A percentile compares a stretch with the other conserved stretches of the same genome.
Conservation (phyloP, 177 flowering plant genomes). For the Tripterygium wilfordii region DNA sequence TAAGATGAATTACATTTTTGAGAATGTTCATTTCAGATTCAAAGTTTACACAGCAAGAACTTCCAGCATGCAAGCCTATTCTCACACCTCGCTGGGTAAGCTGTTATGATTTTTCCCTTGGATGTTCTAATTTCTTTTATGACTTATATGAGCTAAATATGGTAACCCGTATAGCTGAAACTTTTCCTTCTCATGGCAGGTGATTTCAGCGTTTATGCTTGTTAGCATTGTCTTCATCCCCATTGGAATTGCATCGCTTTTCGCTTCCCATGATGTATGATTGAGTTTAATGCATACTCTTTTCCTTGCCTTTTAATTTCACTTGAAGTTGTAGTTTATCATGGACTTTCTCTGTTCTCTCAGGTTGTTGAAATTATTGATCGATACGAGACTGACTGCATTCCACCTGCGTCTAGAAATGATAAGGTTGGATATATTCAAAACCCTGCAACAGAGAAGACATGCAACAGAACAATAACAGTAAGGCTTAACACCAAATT, state of each 20-base stretch:
- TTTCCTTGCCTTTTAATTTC: neutral
- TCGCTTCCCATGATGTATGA: constrained; percentile 82
- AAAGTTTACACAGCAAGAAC: constrained; percentile 90
- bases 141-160: neutral
- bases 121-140: neutral
- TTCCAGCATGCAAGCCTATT: constrained; percentile 97
- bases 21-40: constrained; percentile 48
- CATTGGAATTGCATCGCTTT: constrained; percentile 70
- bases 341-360: constrained; percentile 2
- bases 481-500: constrained; percentile 27
- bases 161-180: too few relatives aligned
- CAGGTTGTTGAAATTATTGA: constrained; percentile 79
- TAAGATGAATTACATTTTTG: neutral
- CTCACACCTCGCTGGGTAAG: constrained; percentile 86
- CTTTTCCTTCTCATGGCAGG: constrained; percentile 26
- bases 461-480: constrained; percentile 40
- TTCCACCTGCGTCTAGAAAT: constrained; percentile 27
- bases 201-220: constrained; percentile 55
- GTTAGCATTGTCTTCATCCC: constrained; percentile 72
- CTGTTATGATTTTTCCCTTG: neutral
- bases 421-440: constrained; percentile 51
- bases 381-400: constrained; percentile 56
- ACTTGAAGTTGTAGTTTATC: constrained; percentile 1
- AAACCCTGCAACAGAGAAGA: constrained; percentile 24
- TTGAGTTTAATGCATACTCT: neutral